Percentiles rank a stretch among this genome's conserved stretches.
phyloP scores from a whole-genome alignment of 2,329 filamentous ascomycete genomes.

The Pseudocercospora fijiensis region DNA sequence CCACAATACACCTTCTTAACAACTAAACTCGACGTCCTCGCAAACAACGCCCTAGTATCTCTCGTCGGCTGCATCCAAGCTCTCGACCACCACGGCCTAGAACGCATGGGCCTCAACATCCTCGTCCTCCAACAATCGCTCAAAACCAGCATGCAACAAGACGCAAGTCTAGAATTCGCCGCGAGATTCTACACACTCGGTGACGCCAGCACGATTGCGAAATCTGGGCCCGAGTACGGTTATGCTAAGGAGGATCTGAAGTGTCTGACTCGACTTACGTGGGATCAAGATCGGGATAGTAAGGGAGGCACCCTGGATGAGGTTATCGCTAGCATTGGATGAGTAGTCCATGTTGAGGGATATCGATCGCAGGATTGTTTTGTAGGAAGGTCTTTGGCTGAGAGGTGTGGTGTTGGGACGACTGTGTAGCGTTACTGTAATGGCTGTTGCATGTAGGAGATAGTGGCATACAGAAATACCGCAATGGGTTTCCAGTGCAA shows the following conservation, averaged over 20 bases:
- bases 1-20: conserved; percentile 71
- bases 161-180: conserved; percentile 62
- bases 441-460: too few relatives aligned
- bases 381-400: neutral
- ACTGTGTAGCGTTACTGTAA: too few relatives aligned
- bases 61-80: conserved; percentile 70
- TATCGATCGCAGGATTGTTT: neutral
- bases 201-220: conserved; percentile 47
- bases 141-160: conserved; percentile 76
- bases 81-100: conserved; percentile 81
- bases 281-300: conserved; percentile 29
- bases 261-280: conserved; percentile 43
- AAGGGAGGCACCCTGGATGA: conserved; percentile 23
- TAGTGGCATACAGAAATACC: too few relatives aligned
- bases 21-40: conserved; percentile 70
- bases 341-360: neutral
- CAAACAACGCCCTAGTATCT: conserved; percentile 72
- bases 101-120: conserved; percentile 90
- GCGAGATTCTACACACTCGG: conserved; percentile 69
- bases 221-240: conserved; percentile 30
- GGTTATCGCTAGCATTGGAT: conserved; percentile 26
- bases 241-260: conserved; percentile 44
- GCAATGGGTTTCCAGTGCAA: too few relatives aligned
- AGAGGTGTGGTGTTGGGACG: neutral
- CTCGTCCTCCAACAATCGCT: conserved; percentile 94